phyloP scores from a whole-genome alignment of 345 rosid genomes.

The Eucalyptus rudis region DNA sequence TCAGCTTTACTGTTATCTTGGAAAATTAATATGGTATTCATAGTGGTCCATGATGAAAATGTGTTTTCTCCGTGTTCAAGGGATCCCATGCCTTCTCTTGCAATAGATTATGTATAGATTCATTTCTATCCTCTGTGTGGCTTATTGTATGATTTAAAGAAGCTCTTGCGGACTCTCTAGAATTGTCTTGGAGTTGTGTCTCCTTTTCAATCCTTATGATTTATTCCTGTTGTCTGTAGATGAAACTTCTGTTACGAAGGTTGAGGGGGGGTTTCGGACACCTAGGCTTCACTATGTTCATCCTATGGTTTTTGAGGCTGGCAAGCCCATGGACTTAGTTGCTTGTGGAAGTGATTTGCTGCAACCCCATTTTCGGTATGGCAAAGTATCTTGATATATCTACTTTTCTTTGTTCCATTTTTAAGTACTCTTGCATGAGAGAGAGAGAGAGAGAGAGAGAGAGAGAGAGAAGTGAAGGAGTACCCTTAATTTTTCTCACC shows the following conservation, averaged over 20 bases:
- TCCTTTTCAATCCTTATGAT: not conserved
- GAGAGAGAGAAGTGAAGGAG: not conserved
- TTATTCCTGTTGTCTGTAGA: slow-evolving; percentile 13
- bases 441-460: not conserved
- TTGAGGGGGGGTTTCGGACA: slow-evolving; percentile 32
- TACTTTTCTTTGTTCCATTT: not conserved
- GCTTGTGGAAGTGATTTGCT: slow-evolving; percentile 75
- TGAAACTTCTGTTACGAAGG: slow-evolving; percentile 50
- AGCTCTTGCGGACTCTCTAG: not conserved
- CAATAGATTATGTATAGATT: not conserved
- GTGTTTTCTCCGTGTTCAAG: not conserved
- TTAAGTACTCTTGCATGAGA: not conserved
- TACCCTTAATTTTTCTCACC: not conserved
- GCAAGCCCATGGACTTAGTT: slow-evolving; percentile 75
- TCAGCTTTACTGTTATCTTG: not conserved
- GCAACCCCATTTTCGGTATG: slow-evolving; percentile 60
- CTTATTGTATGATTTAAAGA: not conserved
- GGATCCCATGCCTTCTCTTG: not conserved
- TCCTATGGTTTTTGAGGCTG: slow-evolving; percentile 89
- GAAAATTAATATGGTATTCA: not conserved
- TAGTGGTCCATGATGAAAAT: not conserved
- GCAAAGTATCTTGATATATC: not conserved
- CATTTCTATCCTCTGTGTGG: not conserved
- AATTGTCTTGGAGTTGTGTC: not conserved
- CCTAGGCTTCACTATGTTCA: slow-evolving; percentile 83